Evolutionary conservation across 768 basidiomycete genomes (phyloP), one percentile per base, ranked within the genome.

Genomic region (Mycena pura): DNA sequence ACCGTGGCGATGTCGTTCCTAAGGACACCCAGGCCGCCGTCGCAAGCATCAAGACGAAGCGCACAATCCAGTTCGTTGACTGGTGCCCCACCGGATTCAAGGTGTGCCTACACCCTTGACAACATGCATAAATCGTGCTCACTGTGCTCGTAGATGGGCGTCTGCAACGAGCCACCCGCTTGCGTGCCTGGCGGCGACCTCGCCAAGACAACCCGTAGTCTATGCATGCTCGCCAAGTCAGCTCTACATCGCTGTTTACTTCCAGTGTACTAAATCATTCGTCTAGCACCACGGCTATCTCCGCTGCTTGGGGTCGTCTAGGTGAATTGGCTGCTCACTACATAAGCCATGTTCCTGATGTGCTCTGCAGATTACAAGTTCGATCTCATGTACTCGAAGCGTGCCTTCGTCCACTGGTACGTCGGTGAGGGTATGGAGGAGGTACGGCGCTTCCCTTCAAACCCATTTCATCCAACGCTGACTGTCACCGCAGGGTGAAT

Each of bases 401-500:
- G 92, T 75, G 93, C 93, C 46, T 93, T 93, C 65, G 90, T 92
- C 24, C 90, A 92, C 75, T 92, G 94, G 95, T 96, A 96, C 72
- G 96, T 97, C 64, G 96, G 96, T 73, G 96, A 99, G 80, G 96
- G 96, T 82, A 98, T 99, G 96, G 96, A 98, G 75, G 96, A 99
- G 83, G 86, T 81, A 62, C 29, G 74, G 65, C 9, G 8, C 40
- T n/a, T 6, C 29, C 21, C n/a, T 28, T 22, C 24, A 14, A 22
- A 31, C 14, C 22, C 2, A 28, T 31, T 17, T 17, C 24, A 5
- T 50, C 48, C 55, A 17, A 38, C 57, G 17, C 32, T 65, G 17
- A 39, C 34, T 53, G 27, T 53, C 9, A 4, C 24, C 54, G n/a
- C 48, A 86, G 82, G 96, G 96, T 77, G 96, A 99, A 80, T 98